Evolutionary conservation across 2,329 filamentous ascomycete species (phyloP), one percentile per base, ranked within the genome.

Genomic region (Xylariaceae sp.): DNA sequence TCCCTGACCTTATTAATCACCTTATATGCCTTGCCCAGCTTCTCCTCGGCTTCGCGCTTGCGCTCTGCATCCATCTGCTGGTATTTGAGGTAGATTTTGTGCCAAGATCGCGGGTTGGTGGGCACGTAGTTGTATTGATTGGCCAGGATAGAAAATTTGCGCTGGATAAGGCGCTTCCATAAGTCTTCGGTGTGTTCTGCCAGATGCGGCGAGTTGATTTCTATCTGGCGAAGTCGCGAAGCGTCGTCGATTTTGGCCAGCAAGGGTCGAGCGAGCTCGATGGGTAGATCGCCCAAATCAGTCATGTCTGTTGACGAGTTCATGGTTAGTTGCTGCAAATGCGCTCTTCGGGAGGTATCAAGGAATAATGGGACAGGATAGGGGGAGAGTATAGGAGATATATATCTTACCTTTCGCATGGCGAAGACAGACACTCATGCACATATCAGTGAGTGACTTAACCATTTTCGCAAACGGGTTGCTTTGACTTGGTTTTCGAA

Each of bases 101-200:
- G 85, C 92, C 92, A 97, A 61, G 85, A 85, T 42, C 78, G 78
- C 0, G 87, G 84, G 63, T 90, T 81, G 57, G 80, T 80, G 0
- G 89, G 89, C 23, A 84, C 77, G 65, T 86, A 83, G 30, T 84
- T 82, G 70, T 88, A 85, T 51, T 77, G 76, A 48, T 86, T 78
- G 64, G 76, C 74, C 73, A 85, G 87, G 58, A 83, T 76, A 1
- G 86, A 85, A 62, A 96, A 89, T 68, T 96, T 86, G 52, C 86
- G 84, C 55, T 84, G 82, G 73, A 97, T 94, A 68, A 97, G 83
- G 34, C 83, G 82, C 48, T 85, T 75, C 93, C 93, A 97, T 62
- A 93, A 77, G 66, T 92, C 88, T 17, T 77, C 81, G 45, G 86
- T 86, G 58, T 88, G 79, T 44, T 85, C 84, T 62, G 83, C 79